These are phyloP conservation scores for Penicillium simplicissimum DNA, from an alignment of 495 filamentous ascomycete species.

Conservation along the genomic window DNA sequence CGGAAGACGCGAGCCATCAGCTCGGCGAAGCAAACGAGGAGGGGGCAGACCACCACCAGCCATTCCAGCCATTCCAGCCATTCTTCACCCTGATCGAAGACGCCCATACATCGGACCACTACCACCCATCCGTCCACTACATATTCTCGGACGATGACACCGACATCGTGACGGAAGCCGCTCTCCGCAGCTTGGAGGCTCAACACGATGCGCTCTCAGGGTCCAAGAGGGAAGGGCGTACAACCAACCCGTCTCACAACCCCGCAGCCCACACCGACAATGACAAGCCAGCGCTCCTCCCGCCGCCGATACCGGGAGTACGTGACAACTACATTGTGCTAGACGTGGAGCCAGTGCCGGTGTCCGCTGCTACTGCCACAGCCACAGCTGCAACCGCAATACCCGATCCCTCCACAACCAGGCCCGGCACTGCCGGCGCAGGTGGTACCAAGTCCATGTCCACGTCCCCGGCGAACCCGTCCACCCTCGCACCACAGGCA, in stretches of 20 bases:
- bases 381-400: slow-evolving; percentile 1
- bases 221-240: slow-evolving; percentile 20
- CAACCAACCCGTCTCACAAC: slow-evolving; percentile 11
- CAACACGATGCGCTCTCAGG: slow-evolving; percentile 28
- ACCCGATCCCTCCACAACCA: slow-evolving; percentile 4
- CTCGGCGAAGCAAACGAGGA: slow-evolving; percentile 11
- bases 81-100: slow-evolving; percentile 59
- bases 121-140: slow-evolving; percentile 85
- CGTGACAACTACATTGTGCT: slow-evolving; percentile 46
- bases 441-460: slow-evolving; percentile 22
- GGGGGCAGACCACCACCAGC: slow-evolving; percentile 14
- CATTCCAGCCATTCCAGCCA: slow-evolving; percentile 44
- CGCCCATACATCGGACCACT: slow-evolving; percentile 49
- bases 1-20: slow-evolving; percentile 5
- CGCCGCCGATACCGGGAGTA: slow-evolving; percentile 42
- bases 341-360: slow-evolving; percentile 37
- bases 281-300: slow-evolving; percentile 33
- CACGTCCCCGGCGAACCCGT: slow-evolving; percentile 20
- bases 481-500: background rate
- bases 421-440: background rate
- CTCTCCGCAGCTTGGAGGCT: slow-evolving; percentile 42
- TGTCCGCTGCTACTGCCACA: slow-evolving; percentile 3
- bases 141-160: slow-evolving; percentile 78
- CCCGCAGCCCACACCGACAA: slow-evolving; percentile 19
- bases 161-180: slow-evolving; percentile 61